These are phyloP conservation scores for Calonectria hawksworthii DNA, from an alignment of 2,329 filamentous ascomycete genomes.

Conservation along the genomic window DNA sequence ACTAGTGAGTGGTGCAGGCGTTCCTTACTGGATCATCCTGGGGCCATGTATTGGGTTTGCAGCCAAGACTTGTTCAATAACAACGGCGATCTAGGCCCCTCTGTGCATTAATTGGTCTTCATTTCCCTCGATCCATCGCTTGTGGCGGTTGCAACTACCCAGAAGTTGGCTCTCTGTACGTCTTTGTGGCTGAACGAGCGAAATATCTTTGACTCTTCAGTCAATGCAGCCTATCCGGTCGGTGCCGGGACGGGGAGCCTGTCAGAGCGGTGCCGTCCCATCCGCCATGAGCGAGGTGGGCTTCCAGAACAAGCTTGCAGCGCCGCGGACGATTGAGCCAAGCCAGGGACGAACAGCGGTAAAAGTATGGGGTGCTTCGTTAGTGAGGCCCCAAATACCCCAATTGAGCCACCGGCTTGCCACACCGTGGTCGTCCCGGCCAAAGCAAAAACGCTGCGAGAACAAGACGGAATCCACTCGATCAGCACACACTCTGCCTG, in stretches of 20 bases:
- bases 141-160: background rate
- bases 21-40: slow-evolving; percentile 9
- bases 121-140: slow-evolving; percentile 15
- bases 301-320: slow-evolving; percentile 34
- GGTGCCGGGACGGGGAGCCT: slow-evolving; percentile 19
- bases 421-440: background rate
- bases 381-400: slow-evolving; percentile 29
- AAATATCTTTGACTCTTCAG: slow-evolving; percentile 21
- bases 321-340: slow-evolving; percentile 28
- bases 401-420: slow-evolving; percentile 20
- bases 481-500: background rate
- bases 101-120: background rate
- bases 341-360: slow-evolving; percentile 32
- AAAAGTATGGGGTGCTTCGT: slow-evolving; percentile 39
- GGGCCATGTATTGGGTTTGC: background rate
- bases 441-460: background rate
- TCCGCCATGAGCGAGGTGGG: slow-evolving; percentile 20
- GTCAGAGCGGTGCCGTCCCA: slow-evolving; percentile 28
- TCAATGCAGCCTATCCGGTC: slow-evolving; percentile 17
- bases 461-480: slow-evolving; percentile 1
- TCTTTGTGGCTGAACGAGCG: slow-evolving; percentile 19
- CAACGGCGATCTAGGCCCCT: slow-evolving; percentile 7
- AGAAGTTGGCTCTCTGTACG: background rate
- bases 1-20: background rate
- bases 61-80: slow-evolving; percentile 11